These are phyloP conservation scores for Alternaria conjuncta DNA, from an alignment of 2,329 filamentous ascomycete genomes.

Conservation along the genomic window DNA sequence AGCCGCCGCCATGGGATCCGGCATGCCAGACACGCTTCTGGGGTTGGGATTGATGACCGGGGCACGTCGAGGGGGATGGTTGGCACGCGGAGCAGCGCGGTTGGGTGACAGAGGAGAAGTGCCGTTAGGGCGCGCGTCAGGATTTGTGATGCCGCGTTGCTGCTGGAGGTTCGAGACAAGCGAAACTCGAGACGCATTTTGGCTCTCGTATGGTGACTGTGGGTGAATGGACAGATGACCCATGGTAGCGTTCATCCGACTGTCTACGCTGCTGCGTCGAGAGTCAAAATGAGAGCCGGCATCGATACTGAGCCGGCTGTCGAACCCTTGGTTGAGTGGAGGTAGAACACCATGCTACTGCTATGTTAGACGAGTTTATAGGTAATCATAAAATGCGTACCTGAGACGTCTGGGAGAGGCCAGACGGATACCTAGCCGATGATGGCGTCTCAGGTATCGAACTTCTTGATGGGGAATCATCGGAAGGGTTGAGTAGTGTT, in stretches of 20 bases:
- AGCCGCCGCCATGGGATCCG: constrained; percentile 70
- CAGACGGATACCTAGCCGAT: constrained; percentile 45
- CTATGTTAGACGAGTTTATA: constrained; percentile 18
- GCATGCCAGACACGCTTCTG: constrained; percentile 68
- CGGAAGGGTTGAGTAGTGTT: constrained; percentile 56
- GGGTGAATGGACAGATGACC: constrained; percentile 71
- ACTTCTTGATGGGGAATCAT: constrained; percentile 55
- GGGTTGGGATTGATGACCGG: constrained; percentile 75
- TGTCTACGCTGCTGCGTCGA: constrained; percentile 79
- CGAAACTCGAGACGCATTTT: constrained; percentile 78
- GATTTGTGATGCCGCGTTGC: constrained; percentile 56
- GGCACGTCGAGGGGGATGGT: constrained; percentile 63
- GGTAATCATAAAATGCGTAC: constrained; percentile 20
- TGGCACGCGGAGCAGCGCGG: constrained; percentile 42
- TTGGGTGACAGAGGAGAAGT: constrained; percentile 55
- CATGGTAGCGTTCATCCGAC: constrained; percentile 75
- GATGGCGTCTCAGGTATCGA: constrained; percentile 53
- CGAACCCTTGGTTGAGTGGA: constrained; percentile 63
- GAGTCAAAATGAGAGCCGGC: constrained; percentile 60
- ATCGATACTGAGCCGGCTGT: constrained; percentile 58
- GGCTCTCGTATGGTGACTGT: constrained; percentile 74
- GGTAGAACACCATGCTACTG: constrained; percentile 54
- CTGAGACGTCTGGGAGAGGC: constrained; percentile 30
- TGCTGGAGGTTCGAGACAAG: constrained; percentile 74
- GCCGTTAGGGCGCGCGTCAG: constrained; percentile 51